Conservation (phyloP, 1,284 basidiomycete genomes). For the Melampsora americana region DNA sequence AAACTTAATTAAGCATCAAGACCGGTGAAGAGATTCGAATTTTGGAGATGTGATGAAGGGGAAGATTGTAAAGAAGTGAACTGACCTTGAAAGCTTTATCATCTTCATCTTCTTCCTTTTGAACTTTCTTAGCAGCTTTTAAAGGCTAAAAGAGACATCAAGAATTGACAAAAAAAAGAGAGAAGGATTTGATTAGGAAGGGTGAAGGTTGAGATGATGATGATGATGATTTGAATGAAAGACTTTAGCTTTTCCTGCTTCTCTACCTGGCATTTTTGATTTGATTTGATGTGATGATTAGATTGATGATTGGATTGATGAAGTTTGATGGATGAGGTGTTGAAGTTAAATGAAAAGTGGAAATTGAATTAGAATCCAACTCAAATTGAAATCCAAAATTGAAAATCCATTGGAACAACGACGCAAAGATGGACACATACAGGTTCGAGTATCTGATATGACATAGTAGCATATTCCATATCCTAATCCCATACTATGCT, state of each 20-base stretch:
- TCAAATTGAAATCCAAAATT: too few species aligned
- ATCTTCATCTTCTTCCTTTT: constrained; percentile 41
- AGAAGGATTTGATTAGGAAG: neutral
- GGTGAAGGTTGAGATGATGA: neutral
- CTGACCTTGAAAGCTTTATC: constrained; percentile 38
- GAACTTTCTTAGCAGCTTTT: constrained; percentile 32
- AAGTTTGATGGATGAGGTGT: neutral
- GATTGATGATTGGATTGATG: neutral
- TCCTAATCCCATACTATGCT: too few species aligned
- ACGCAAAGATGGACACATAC: too few species aligned
- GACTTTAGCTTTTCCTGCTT: constrained; percentile 36
- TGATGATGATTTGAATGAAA: too few species aligned
- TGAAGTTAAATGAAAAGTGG: neutral
- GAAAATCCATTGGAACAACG: too few species aligned
- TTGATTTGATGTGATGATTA: neutral
- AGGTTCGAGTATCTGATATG: too few species aligned
- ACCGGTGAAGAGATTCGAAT: too few species aligned
- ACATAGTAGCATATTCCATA: too few species aligned
- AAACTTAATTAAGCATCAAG: too few species aligned
- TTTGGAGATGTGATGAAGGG: neutral
- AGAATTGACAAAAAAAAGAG: neutral
- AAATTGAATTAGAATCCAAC: too few species aligned
- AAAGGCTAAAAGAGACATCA: constrained; percentile 14
- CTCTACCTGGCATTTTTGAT: constrained; percentile 27
- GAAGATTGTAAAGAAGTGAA: neutral